Percentiles rank a stretch among this genome's conserved stretches.
Conservation (phyloP, 2,329 filamentous ascomycete species). For the Diaporthe ampelina region DNA sequence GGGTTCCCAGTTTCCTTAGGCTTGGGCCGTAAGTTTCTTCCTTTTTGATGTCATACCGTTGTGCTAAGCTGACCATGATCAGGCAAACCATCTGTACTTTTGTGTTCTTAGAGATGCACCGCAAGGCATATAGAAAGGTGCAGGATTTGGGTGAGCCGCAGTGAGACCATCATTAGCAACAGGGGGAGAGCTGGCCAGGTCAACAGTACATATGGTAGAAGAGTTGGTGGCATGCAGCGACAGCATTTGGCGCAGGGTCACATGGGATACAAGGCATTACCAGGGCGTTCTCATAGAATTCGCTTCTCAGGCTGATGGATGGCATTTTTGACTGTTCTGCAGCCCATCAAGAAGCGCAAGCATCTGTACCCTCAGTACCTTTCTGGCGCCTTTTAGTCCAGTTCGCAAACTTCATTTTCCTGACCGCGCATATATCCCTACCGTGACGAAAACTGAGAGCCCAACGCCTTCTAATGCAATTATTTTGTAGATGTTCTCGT, state of each 20-base stretch:
- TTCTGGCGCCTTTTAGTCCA: slow-evolving; percentile 3
- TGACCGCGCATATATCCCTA: slow-evolving; percentile 27
- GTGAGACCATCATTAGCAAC: slow-evolving; percentile 41
- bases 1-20: slow-evolving; percentile 82
- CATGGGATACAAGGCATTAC: slow-evolving; percentile 26
- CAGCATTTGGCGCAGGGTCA: slow-evolving; percentile 16
- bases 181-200: background rate
- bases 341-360: slow-evolving; percentile 7
- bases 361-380: slow-evolving; percentile 13
- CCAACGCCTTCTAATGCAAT: slow-evolving; percentile 41
- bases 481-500: slow-evolving; percentile 34
- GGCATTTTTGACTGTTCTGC: slow-evolving; percentile 16
- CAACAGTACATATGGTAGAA: slow-evolving; percentile 27
- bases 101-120: slow-evolving; percentile 88
- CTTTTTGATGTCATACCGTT: background rate
- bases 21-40: slow-evolving; percentile 69
- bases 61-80: background rate
- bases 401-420: slow-evolving; percentile 23
- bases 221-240: slow-evolving; percentile 26
- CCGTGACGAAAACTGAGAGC: slow-evolving; percentile 28
- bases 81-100: slow-evolving; percentile 90
- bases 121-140: slow-evolving; percentile 77
- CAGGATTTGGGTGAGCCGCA: slow-evolving; percentile 56
- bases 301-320: slow-evolving; percentile 12
- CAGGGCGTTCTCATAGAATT: slow-evolving; percentile 31